Evolutionary conservation across 2,329 filamentous ascomycete species (phyloP).

Genomic region (Exophiala aquamarina): DNA sequence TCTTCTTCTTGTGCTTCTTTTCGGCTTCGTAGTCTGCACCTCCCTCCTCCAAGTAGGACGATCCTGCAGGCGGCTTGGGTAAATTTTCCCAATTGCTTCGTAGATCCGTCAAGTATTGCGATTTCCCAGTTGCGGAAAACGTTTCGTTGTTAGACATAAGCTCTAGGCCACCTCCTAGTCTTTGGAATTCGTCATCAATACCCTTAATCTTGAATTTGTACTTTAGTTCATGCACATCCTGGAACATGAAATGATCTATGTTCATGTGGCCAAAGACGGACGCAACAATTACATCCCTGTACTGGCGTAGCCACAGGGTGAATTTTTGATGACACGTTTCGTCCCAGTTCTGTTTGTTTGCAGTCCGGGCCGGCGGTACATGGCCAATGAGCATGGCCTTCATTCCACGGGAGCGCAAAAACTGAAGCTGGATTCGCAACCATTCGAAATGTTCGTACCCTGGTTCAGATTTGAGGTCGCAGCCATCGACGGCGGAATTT

Average conservation of each 20-base stretch:
- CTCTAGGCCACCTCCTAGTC: conserved; percentile 13
- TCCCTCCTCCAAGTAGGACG: conserved; percentile 19
- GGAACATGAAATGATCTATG: conserved; percentile 92
- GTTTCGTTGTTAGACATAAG: conserved; percentile 38
- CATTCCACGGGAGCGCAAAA: conserved; percentile 78
- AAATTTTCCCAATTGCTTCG: conserved; percentile 75
- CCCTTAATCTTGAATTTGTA: conserved; percentile 30
- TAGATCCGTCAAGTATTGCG: conserved; percentile 77
- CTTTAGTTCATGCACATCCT: conserved; percentile 77
- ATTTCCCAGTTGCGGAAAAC: conserved; percentile 66
- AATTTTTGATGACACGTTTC: conserved; percentile 99
- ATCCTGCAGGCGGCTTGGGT: conserved; percentile 52
- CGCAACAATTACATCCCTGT: conserved; percentile 81
- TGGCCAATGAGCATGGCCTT: conserved; percentile 95
- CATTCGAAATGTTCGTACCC: conserved; percentile 96
- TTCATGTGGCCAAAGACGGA: conserved; percentile 96
- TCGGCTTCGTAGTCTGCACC: conserved; percentile 17
- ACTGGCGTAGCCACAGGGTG: conserved; percentile 84
- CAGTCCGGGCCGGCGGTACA: conserved; percentile 84
- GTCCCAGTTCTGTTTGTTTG: conserved; percentile 86
- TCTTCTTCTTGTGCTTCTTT: conserved; percentile 52
- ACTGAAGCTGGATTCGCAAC: conserved; percentile 83
- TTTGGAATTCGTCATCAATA: conserved; percentile 46
- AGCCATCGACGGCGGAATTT: conserved; percentile 92
- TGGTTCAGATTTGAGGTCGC: conserved; percentile 73